These are phyloP conservation scores for Neohortaea acidophila DNA, from an alignment of 495 filamentous ascomycete species.

Conservation along the genomic window DNA sequence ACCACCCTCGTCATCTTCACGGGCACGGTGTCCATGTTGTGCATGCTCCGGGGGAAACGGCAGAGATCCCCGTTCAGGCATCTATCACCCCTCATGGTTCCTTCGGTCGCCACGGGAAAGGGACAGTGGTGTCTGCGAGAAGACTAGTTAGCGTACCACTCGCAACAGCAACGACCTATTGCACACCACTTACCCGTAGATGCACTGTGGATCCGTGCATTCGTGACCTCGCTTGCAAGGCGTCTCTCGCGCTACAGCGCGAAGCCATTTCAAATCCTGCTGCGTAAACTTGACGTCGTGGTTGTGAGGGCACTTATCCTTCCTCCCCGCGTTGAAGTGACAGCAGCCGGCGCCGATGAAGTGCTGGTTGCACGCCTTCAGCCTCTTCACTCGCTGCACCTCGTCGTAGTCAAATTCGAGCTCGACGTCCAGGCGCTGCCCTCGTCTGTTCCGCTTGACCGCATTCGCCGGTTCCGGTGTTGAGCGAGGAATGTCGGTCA, in stretches of 20 bases:
- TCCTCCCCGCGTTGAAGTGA: conserved; percentile 25
- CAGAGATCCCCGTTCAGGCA: conserved; percentile 26
- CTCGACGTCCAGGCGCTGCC: conserved; percentile 53
- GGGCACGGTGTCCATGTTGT: conserved; percentile 19
- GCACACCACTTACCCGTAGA: too few species aligned
- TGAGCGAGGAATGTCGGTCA: conserved; percentile 4
- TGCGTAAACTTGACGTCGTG: conserved; percentile 56
- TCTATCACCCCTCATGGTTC: conserved; percentile 14
- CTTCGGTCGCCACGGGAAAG: conserved; percentile 14
- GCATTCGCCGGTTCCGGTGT: conserved; percentile 31
- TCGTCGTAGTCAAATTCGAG: conserved; percentile 43
- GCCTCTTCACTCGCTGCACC: conserved; percentile 43
- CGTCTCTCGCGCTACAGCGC: conserved; percentile 58
- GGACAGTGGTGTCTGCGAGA: conserved; percentile 40
- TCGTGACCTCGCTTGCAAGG: conserved; percentile 60
- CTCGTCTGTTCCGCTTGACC: conserved; percentile 57
- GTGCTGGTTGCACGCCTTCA: conserved; percentile 78
- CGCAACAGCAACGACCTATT: too few species aligned
- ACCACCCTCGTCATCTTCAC: conserved; percentile 9
- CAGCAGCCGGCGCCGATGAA: conserved; percentile 64
- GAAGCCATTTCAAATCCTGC: conserved; percentile 51
- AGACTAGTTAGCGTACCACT: too few species aligned
- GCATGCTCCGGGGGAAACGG: conserved; percentile 23
- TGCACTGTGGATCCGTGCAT: conserved; percentile 63
- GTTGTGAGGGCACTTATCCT: conserved; percentile 54